A percentile compares a stretch with the other conserved stretches of the same genome.
Conservation (phyloP, 257 asterid genomes). For the Mentha longifolia region DNA sequence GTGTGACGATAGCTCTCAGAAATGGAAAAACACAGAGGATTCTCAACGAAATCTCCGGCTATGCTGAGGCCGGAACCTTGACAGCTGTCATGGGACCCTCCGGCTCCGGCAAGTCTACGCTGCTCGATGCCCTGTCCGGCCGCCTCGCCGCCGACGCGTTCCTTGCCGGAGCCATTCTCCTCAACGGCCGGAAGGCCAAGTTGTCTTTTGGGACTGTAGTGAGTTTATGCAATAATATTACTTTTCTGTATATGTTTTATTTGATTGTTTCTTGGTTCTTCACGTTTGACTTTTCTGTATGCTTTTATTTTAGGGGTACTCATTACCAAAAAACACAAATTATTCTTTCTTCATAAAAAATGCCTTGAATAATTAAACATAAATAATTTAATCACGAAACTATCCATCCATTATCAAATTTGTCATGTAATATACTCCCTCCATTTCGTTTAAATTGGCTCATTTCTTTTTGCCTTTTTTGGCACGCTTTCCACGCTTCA, state of each 20-base stretch:
- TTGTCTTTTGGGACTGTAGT: slow-evolving; percentile 89
- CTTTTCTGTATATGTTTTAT: not conserved
- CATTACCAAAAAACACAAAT: too few species aligned
- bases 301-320: too few species aligned
- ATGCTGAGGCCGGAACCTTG: slow-evolving; percentile 83
- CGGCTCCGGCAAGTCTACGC: slow-evolving; percentile 90
- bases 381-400: too few species aligned
- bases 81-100: slow-evolving; percentile 98
- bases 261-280: too few species aligned
- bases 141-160: slow-evolving; percentile 83
- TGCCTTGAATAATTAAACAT: too few species aligned
- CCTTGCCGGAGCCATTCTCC: slow-evolving; percentile 75
- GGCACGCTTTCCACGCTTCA: too few species aligned
- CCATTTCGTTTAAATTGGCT: too few species aligned
- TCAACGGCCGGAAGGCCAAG: slow-evolving; percentile 90
- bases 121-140: slow-evolving; percentile 85
- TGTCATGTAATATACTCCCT: too few species aligned
- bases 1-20: slow-evolving; percentile 66
- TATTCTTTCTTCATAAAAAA: too few species aligned
- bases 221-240: slow-evolving; percentile 22
- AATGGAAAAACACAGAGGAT: slow-evolving; percentile 78
- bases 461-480: too few species aligned
- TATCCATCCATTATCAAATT: too few species aligned
- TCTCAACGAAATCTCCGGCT: slow-evolving; percentile 67
- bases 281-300: too few species aligned